phyloP scores from a whole-genome alignment of 495 filamentous ascomycete genomes.

The Penicillium coprophilum region DNA sequence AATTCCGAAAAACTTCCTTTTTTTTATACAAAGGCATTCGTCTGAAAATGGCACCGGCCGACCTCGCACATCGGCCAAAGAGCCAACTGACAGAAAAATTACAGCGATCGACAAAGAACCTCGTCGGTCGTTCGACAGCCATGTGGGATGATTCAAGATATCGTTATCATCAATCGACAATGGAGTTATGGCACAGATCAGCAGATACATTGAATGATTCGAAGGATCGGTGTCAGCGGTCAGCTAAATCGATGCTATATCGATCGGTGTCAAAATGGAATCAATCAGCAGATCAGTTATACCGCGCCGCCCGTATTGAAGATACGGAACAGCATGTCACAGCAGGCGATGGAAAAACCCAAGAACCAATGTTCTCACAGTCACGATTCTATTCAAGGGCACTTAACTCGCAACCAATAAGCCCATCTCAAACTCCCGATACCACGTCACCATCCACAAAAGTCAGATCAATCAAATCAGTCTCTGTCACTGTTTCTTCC shows the following conservation, averaged over 20 bases:
- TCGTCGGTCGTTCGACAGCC: conserved; percentile 2
- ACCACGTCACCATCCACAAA: neutral
- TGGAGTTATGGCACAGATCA: conserved; percentile 7
- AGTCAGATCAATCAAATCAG: neutral
- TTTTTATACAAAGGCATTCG: neutral
- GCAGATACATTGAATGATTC: neutral
- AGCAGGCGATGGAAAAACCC: neutral
- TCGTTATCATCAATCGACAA: conserved; percentile 2
- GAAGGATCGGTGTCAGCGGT: conserved; percentile 6
- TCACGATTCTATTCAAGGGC: neutral
- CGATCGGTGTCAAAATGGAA: conserved; percentile 7
- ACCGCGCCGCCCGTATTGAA: conserved; percentile 3
- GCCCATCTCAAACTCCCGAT: neutral
- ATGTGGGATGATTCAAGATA: conserved; percentile 6
- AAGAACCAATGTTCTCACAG: neutral
- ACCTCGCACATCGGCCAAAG: neutral
- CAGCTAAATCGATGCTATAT: neutral
- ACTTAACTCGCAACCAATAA: neutral
- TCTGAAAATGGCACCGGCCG: conserved; percentile 4
- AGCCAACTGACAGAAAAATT: neutral
- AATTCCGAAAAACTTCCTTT: neutral
- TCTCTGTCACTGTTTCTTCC: neutral
- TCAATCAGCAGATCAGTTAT: conserved; percentile 4
- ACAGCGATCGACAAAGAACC: conserved; percentile 4
- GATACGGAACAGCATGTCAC: neutral